Conservation (phyloP, 371 early-diverging fungal species). For the Syncephalastrum contaminatum region DNA sequence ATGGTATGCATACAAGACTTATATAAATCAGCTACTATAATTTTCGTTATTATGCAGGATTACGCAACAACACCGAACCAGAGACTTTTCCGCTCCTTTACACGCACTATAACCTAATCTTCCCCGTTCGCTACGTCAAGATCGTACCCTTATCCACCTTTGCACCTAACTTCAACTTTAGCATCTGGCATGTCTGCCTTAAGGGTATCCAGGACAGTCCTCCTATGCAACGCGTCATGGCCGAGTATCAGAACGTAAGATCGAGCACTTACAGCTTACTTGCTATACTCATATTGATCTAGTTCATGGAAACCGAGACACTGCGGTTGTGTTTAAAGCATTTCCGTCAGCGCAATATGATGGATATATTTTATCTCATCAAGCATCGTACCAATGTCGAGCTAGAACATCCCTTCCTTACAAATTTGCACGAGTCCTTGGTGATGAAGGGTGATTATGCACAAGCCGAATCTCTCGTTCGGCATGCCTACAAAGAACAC, state of each 20-base stretch:
- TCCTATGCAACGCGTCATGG: slow-evolving; percentile 60
- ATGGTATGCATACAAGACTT: slow-evolving; percentile 64
- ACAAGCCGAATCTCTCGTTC: slow-evolving; percentile 68
- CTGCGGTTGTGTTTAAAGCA: slow-evolving; percentile 86
- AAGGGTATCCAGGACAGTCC: slow-evolving; percentile 68
- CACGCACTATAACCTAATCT: slow-evolving; percentile 19
- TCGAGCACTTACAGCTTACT: slow-evolving; percentile 7
- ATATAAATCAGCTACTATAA: too few species aligned
- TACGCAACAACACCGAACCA: slow-evolving; percentile 88
- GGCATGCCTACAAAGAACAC: slow-evolving; percentile 51
- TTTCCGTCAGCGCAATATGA: slow-evolving; percentile 80
- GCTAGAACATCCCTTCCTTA: slow-evolving; percentile 80
- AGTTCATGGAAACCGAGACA: slow-evolving; percentile 78
- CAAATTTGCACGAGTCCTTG: slow-evolving; percentile 67
- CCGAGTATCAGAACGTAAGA: slow-evolving; percentile 68
- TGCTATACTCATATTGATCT: slow-evolving; percentile 4
- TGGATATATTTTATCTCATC: slow-evolving; percentile 69
- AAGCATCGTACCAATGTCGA: slow-evolving; percentile 59
- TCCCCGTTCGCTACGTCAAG: slow-evolving; percentile 88
- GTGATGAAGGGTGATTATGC: slow-evolving; percentile 73
- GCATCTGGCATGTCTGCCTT: slow-evolving; percentile 93
- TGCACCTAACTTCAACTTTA: slow-evolving; percentile 93
- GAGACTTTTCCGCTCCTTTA: slow-evolving; percentile 80
- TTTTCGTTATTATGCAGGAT: too few species aligned
- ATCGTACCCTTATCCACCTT: slow-evolving; percentile 90